Conservation (phyloP, 495 filamentous ascomycete species). For the Tuber umbilicatum region DNA sequence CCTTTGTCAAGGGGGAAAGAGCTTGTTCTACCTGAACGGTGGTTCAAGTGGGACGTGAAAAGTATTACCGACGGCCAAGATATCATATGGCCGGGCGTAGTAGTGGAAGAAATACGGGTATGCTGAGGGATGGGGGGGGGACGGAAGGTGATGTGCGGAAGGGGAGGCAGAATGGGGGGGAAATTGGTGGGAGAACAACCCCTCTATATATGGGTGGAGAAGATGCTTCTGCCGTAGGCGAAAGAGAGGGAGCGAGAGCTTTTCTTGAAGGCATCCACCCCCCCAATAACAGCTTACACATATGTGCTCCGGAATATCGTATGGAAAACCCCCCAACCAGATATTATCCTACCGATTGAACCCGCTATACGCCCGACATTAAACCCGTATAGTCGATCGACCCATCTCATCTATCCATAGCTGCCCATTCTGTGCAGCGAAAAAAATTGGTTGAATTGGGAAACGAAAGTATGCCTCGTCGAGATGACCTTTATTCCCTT, state of each 20-base stretch:
- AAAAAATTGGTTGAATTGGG: not conserved
- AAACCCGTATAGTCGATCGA: not conserved
- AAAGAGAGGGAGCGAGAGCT: not conserved
- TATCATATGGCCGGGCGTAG: constrained; percentile 5
- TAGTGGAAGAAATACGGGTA: not conserved
- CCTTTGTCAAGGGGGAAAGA: constrained; percentile 1
- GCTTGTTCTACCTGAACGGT: not conserved
- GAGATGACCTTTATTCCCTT: not conserved
- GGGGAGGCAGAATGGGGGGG: not conserved
- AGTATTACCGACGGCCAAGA: constrained; percentile 3
- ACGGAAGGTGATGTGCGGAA: constrained; percentile 1
- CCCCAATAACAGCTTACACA: not conserved
- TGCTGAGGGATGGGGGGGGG: not conserved
- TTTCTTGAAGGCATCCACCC: constrained; percentile 2
- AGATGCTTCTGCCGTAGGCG: not conserved
- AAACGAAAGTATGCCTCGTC: not conserved
- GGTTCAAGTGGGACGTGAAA: constrained; percentile 4
- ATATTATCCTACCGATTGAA: not conserved
- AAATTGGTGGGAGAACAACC: not conserved
- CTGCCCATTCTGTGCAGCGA: not conserved
- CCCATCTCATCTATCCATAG: not conserved
- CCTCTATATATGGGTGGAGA: constrained; percentile 6
- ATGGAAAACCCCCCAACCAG: not conserved
- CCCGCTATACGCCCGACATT: not conserved
- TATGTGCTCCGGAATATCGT: not conserved